These are phyloP conservation scores for Haplosporangium gracile DNA, from an alignment of 192 early-diverging fungal genomes.

Conservation along the genomic window DNA sequence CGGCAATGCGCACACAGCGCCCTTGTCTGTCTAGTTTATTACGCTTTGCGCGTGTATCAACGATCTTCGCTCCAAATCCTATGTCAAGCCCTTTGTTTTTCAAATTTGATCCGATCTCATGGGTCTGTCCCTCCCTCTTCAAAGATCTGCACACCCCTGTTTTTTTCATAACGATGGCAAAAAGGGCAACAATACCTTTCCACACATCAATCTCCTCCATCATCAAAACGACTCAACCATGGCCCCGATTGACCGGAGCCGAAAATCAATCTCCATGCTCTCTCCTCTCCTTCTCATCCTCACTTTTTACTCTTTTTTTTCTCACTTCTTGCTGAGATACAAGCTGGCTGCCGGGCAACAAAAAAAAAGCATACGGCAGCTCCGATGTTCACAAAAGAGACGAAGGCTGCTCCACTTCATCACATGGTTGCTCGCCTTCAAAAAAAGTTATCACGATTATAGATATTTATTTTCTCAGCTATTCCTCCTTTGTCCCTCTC, in stretches of 20 bases:
- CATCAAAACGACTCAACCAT: no score
- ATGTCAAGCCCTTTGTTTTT: background rate
- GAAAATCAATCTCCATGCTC: background rate
- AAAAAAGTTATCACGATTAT: background rate
- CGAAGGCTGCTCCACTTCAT: background rate
- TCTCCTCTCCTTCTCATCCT: background rate
- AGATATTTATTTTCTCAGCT: slow-evolving; percentile 7
- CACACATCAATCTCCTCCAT: no score
- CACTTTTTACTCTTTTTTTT: background rate
- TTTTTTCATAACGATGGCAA: background rate
- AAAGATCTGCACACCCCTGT: background rate
- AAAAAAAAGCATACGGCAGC: background rate
- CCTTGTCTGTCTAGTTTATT: no score
- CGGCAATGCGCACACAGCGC: background rate
- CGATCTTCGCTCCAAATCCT: background rate
- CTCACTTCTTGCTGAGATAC: background rate
- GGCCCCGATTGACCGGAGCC: background rate
- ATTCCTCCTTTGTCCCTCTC: no score
- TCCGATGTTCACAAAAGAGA: slow-evolving; percentile 2
- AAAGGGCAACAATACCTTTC: no score
- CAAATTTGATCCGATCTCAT: background rate
- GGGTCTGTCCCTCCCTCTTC: background rate
- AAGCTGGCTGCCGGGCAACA: background rate
- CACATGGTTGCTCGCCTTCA: background rate
- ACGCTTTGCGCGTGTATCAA: no score